phyloP scores from a whole-genome alignment of 768 basidiomycete genomes.

The Mycena maculata region DNA sequence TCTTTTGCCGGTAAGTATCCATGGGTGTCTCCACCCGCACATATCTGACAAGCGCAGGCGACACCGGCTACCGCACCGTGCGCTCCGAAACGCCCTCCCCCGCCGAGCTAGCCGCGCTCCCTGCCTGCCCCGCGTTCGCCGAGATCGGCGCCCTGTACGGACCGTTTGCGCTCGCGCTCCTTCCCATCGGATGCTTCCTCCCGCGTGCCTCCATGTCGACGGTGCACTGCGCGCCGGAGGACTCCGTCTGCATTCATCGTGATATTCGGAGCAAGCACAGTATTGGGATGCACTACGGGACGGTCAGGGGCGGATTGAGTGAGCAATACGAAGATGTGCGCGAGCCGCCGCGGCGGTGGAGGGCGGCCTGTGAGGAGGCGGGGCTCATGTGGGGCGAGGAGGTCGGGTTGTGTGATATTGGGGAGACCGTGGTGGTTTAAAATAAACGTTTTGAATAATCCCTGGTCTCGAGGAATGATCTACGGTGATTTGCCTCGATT shows the following conservation, averaged over 20 bases:
- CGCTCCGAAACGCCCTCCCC: conserved; percentile 57
- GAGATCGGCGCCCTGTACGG: conserved; percentile 74
- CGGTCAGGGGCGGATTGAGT: conserved; percentile 66
- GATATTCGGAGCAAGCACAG: conserved; percentile 70
- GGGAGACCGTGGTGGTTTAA: conserved; percentile 57
- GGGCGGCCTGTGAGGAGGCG: conserved; percentile 59
- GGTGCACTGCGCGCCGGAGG: conserved; percentile 72
- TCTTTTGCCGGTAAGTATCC: not conserved
- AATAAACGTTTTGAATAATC: no score
- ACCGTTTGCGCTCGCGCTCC: conserved; percentile 72
- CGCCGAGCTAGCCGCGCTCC: conserved; percentile 45
- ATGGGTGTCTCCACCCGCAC: conserved; percentile 44
- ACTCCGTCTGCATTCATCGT: conserved; percentile 73
- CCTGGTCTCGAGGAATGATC: no score
- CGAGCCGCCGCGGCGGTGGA: conserved; percentile 68
- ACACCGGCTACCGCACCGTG: conserved; percentile 70
- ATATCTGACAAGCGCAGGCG: conserved; percentile 71
- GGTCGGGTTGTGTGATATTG: conserved; percentile 68
- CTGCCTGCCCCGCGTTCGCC: conserved; percentile 77
- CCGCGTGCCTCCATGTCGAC: conserved; percentile 65
- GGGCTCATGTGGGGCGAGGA: conserved; percentile 58
- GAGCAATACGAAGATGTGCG: conserved; percentile 62
- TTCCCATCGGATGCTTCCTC: conserved; percentile 73
- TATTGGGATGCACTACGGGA: conserved; percentile 65
- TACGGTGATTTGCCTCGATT: no score